Base-by-base conservation (phyloP, 805 yeast species). In the Sugiyamaella chiloensis region DNA sequence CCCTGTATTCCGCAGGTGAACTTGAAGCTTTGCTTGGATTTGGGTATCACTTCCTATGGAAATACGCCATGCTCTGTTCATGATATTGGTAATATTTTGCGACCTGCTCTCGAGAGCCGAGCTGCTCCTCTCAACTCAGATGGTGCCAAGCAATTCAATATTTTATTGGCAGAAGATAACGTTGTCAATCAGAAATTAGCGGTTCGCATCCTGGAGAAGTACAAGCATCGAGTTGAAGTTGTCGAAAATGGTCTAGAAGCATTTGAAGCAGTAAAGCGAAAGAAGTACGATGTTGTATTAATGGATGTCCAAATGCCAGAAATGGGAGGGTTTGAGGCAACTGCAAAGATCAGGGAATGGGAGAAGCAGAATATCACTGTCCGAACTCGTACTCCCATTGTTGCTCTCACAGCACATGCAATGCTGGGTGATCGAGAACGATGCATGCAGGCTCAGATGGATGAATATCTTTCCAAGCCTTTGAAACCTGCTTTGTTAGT, bases 291-390 rank as follows among this genome's bases (percentile, higher is more conserved):
- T 62, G 90, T 85, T 40, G 85, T 87, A 16, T 75, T 87, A 56
- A 87, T 87, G 96, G 96, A 87, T 69, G 95, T 87, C 39, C 96
- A 87, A 65, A 87, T 87, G 96, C 96, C 96, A 6, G 87, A 86
- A 12, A 88, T 87, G 93, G 95, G 96, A 24, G 96, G 96, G 0
- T 87, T 87, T 64, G 96, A 87, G 61, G 95, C 96, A 2, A 87
- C 96, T 1, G 87, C 83, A 40, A 80, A 81, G 65, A 87, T 87
- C 46, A 73, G 96, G 57, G 88, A 85, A 60, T 87, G 95, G 95
- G 96, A 87, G 66, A 80, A 77, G 70, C 84, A 83, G 65, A 75
- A 81, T 17, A 81, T 83, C 53, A 88, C 90, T 37, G 75, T 82
- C 44, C 75, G 85, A 26, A 80, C 83, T 52, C 75, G 95, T 50